Conservation (phyloP, 805 yeast species). For the Maudiozyma bulderi region DNA sequence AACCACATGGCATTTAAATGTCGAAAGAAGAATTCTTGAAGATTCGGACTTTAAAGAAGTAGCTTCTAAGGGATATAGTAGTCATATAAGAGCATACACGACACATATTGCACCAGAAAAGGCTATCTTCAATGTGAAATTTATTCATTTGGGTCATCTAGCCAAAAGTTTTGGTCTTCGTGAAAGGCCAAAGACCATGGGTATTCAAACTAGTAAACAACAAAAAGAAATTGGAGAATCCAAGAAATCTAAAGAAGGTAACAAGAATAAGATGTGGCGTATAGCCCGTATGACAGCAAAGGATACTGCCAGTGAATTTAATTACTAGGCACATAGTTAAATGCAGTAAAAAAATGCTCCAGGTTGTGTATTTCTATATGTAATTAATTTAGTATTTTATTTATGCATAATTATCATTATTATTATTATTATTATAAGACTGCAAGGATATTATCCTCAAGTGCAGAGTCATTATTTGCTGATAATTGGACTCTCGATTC, state of each 20-base stretch:
- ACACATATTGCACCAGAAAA: slow-evolving; percentile 83
- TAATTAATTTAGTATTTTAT: background rate
- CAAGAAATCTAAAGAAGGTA: slow-evolving; percentile 49
- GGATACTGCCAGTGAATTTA: slow-evolving; percentile 64
- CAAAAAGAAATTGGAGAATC: slow-evolving; percentile 26
- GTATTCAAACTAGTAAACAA: slow-evolving; percentile 29
- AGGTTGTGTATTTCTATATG: background rate
- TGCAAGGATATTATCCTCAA: slow-evolving; percentile 25
- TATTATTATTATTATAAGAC: slow-evolving; percentile 11
- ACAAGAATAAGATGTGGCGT: slow-evolving; percentile 63
- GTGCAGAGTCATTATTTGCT: slow-evolving; percentile 11
- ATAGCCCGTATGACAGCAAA: slow-evolving; percentile 63
- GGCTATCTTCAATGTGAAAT: slow-evolving; percentile 67
- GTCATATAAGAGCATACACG: slow-evolving; percentile 91
- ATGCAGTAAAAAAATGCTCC: background rate
- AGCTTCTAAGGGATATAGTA: slow-evolving; percentile 75
- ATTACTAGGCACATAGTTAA: slow-evolving; percentile 28
- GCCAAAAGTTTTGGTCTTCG: slow-evolving; percentile 92
- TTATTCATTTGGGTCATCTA: slow-evolving; percentile 86
- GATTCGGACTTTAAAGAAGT: slow-evolving; percentile 47
- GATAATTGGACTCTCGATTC: slow-evolving; percentile 19
- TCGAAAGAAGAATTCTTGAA: slow-evolving; percentile 81
- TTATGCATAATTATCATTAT: background rate
- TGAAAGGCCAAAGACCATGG: slow-evolving; percentile 83
- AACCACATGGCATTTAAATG: slow-evolving; percentile 88